A percentile compares a stretch with the other conserved stretches of the same genome.
These are phyloP conservation scores for Rhododendron ovatum DNA, from an alignment of 148 eudicot species.

Conservation along the genomic window DNA sequence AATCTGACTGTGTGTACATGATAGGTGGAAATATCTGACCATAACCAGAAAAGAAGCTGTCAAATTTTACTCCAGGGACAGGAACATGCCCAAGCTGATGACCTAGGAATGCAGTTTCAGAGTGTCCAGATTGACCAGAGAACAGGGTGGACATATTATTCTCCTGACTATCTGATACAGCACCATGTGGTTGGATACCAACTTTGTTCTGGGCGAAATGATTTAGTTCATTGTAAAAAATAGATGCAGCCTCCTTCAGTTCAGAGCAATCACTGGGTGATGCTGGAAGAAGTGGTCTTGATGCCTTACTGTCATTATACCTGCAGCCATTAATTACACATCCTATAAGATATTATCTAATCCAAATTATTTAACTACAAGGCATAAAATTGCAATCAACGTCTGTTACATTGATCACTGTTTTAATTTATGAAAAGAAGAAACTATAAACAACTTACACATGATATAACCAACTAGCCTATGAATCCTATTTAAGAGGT, in stretches of 20 bases:
- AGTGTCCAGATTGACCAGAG: conserved; percentile 24
- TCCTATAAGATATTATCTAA: background rate
- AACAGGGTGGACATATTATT: conserved; percentile 22
- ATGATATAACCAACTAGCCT: background rate
- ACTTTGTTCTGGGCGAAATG: conserved; percentile 25
- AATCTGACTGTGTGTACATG: conserved; percentile 23
- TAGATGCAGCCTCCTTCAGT: conserved; percentile 28
- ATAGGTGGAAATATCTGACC: conserved; percentile 25
- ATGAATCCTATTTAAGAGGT: background rate
- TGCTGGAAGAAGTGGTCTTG: conserved; percentile 27
- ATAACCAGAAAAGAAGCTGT: conserved; percentile 21
- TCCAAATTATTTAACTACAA: conserved; percentile 14
- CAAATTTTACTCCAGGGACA: conserved; percentile 33
- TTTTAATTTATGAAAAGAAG: background rate
- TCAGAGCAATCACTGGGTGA: conserved; percentile 30
- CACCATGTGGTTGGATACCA: conserved; percentile 22
- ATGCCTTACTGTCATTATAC: conserved; percentile 41
- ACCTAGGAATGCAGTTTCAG: conserved; percentile 24
- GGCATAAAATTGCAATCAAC: background rate
- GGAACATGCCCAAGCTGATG: conserved; percentile 38
- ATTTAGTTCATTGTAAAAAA: conserved; percentile 24
- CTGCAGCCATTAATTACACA: conserved; percentile 37
- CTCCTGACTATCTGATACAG: conserved; percentile 20
- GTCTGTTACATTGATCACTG: background rate
- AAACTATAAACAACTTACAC: background rate